Evolutionary conservation across 345 rosid species (phyloP).

Genomic region (Aquilaria yunnanensis): DNA sequence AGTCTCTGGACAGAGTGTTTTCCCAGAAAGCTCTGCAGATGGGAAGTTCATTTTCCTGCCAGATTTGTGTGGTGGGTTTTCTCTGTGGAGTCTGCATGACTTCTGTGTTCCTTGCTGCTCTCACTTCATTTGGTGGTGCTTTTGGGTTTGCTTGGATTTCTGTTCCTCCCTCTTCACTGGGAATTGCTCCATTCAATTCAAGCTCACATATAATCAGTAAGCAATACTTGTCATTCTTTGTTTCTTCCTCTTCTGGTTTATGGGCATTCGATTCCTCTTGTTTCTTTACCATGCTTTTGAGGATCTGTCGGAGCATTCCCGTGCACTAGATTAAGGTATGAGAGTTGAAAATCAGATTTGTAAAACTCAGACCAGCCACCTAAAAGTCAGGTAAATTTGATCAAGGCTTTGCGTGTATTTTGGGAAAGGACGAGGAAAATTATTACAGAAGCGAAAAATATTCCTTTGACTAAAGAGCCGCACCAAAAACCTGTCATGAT

Average conservation of each 20-base stretch:
- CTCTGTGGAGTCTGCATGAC: constrained; percentile 87
- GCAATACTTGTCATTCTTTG: constrained; percentile 14
- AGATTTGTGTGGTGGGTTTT: constrained; percentile 83
- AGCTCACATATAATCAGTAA: constrained; percentile 43
- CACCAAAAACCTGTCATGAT: too few species aligned
- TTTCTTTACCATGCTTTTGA: background rate
- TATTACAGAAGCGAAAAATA: too few species aligned
- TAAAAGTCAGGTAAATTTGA: background rate
- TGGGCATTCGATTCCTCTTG: background rate
- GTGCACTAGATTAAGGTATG: too few species aligned
- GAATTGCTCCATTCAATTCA: constrained; percentile 54
- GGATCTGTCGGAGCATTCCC: too few species aligned
- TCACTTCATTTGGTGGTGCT: constrained; percentile 57
- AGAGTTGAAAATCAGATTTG: too few species aligned
- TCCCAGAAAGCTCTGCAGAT: constrained; percentile 82
- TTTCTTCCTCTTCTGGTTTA: background rate
- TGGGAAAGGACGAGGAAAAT: too few species aligned
- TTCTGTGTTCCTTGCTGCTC: constrained; percentile 74
- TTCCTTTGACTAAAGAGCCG: too few species aligned
- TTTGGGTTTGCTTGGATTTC: constrained; percentile 51
- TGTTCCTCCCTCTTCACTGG: constrained; percentile 32
- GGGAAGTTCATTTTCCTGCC: constrained; percentile 87
- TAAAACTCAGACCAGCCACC: too few species aligned
- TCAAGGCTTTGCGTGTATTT: background rate
- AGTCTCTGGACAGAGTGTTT: constrained; percentile 68